Evolutionary conservation across 192 early-diverging fungal species (phyloP).

Genomic region (Coemansia asiatica): DNA sequence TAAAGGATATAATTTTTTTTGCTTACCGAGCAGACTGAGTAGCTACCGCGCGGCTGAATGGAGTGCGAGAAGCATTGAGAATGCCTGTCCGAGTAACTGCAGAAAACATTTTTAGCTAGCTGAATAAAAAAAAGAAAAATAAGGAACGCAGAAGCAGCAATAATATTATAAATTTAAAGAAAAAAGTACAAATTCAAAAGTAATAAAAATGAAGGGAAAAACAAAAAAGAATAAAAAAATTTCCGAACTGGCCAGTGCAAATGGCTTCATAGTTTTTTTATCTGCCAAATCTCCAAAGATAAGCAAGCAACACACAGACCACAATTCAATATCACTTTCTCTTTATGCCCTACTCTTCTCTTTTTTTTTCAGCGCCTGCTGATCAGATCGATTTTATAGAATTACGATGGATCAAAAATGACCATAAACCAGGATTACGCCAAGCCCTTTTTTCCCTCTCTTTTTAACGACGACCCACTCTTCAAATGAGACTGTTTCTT

Average conservation of each 20-base stretch:
- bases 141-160: neutral
- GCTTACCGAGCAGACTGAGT: conserved; percentile 36
- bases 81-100: conserved; percentile 27
- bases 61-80: conserved; percentile 24
- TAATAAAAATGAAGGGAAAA: conserved; percentile 1
- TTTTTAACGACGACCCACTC: neutral
- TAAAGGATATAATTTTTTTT: neutral
- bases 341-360: neutral
- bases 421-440: neutral
- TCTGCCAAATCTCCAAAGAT: conserved; percentile 4
- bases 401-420: neutral
- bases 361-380: neutral
- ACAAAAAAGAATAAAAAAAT: conserved; percentile 5
- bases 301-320: neutral
- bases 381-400: neutral
- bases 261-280: neutral
- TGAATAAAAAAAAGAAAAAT: neutral
- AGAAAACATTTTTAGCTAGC: conserved; percentile 32
- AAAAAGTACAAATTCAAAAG: conserved; percentile 1
- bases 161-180: neutral
- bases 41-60: conserved; percentile 16
- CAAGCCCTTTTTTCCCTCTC: neutral
- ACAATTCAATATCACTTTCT: neutral
- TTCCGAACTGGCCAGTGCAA: neutral
- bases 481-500: too few species aligned